Conservation (phyloP, 2,329 filamentous ascomycete genomes). For the Clonostachys solani region DNA sequence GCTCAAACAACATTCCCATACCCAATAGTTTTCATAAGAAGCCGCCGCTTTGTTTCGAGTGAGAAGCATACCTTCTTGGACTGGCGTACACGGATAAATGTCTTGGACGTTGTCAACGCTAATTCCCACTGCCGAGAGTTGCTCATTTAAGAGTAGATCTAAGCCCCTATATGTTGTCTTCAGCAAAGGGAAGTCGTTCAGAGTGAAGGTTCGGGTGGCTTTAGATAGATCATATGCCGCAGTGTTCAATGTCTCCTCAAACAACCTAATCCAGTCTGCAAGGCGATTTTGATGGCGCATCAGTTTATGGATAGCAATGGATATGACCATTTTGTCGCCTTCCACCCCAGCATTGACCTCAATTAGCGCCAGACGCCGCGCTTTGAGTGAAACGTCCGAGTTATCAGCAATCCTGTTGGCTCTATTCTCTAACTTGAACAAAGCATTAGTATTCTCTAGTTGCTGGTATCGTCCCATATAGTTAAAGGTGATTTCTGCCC, state of each 20-base stretch:
- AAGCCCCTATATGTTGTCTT: constrained; percentile 18
- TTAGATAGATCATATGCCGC: constrained; percentile 2
- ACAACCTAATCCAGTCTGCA: not conserved
- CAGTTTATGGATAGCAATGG: not conserved
- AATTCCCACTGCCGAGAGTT: constrained; percentile 7
- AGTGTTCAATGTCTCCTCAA: not conserved
- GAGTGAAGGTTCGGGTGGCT: constrained; percentile 7
- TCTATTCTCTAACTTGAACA: constrained; percentile 1
- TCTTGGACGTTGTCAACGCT: constrained; percentile 16
- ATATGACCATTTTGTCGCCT: constrained; percentile 10
- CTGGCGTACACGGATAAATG: constrained; percentile 29
- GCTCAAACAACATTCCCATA: too few relatives aligned
- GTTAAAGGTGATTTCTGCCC: constrained; percentile 24
- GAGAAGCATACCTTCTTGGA: constrained; percentile 28
- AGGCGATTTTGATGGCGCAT: constrained; percentile 2
- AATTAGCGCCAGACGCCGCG: constrained; percentile 7
- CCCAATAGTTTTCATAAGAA: too few relatives aligned
- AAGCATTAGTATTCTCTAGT: constrained; percentile 3
- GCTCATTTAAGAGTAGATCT: constrained; percentile 10
- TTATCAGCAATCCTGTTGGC: constrained; percentile 13
- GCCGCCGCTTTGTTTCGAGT: constrained; percentile 15
- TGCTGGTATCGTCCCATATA: constrained; percentile 12
- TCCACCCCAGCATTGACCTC: constrained; percentile 9
- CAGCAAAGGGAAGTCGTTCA: constrained; percentile 25
- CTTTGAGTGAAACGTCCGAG: not conserved